phyloP scores from a whole-genome alignment of 164 flowering plant species.

The Vitis amurensis region DNA sequence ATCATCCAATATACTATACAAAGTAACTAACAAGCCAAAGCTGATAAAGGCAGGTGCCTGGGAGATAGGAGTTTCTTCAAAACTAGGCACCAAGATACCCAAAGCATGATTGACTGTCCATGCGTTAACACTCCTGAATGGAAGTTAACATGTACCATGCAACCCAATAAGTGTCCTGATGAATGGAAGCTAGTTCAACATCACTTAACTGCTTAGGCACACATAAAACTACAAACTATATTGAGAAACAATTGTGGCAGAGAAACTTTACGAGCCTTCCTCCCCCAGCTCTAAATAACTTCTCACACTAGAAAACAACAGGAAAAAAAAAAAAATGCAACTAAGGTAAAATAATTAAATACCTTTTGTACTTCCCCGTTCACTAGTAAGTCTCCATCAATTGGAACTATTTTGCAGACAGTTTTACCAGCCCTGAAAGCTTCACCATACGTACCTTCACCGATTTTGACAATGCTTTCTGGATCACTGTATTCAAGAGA shows the following conservation, averaged over 20 bases:
- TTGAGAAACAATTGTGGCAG: background rate
- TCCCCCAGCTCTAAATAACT: background rate
- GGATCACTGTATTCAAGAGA: constrained; percentile 46
- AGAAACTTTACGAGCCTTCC: background rate
- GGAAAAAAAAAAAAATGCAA: constrained; percentile 1
- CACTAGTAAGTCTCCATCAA: constrained; percentile 81
- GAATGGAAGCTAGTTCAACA: too few relatives aligned
- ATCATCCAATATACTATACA: too few relatives aligned
- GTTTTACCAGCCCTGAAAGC: constrained; percentile 75
- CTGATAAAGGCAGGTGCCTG: too few relatives aligned
- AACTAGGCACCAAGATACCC: too few relatives aligned
- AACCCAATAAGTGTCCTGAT: too few relatives aligned
- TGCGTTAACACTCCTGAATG: too few relatives aligned
- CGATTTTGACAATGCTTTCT: constrained; percentile 61
- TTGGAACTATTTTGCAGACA: constrained; percentile 94
- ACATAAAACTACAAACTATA: too few relatives aligned
- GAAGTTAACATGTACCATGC: too few relatives aligned
- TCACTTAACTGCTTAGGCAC: too few relatives aligned
- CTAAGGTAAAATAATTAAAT: constrained; percentile 2
- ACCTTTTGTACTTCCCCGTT: constrained; percentile 98
- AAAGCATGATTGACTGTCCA: too few relatives aligned
- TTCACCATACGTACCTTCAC: constrained; percentile 99
- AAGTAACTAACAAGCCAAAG: too few relatives aligned
- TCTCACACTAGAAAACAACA: background rate
- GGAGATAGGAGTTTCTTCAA: too few relatives aligned